These are phyloP conservation scores for Populus hybrid DNA, from an alignment of 441 rosid genomes.

Conservation along the genomic window DNA sequence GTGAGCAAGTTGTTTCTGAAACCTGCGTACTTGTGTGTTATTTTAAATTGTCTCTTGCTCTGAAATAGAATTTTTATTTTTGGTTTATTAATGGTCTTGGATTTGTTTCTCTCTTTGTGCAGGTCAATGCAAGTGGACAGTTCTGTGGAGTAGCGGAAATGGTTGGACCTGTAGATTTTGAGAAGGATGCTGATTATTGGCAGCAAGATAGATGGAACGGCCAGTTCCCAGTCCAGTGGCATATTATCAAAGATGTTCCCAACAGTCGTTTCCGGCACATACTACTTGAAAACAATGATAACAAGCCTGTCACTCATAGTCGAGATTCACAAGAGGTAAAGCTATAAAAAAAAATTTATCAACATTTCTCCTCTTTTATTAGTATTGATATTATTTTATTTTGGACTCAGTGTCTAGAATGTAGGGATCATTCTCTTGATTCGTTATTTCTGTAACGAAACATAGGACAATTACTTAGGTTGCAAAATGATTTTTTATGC, in stretches of 20 bases:
- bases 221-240: slow-evolving; percentile 84
- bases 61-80: neutral
- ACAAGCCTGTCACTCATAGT: slow-evolving; percentile 83
- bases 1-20: neutral
- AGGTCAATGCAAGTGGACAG: slow-evolving; percentile 88
- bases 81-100: slow-evolving; percentile 1
- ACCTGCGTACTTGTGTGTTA: neutral
- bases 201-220: slow-evolving; percentile 89
- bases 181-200: slow-evolving; percentile 69
- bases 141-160: slow-evolving; percentile 84
- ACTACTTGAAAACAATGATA: slow-evolving; percentile 67
- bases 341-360: neutral
- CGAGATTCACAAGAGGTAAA: slow-evolving; percentile 84
- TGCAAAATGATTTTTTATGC: neutral
- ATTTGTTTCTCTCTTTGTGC: slow-evolving; percentile 20
- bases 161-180: slow-evolving; percentile 78
- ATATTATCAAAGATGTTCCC: slow-evolving; percentile 71
- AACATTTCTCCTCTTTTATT: neutral
- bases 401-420: neutral
- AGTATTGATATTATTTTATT: neutral
- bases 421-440: neutral
- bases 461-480: neutral
- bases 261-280: slow-evolving; percentile 68
- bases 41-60: slow-evolving; percentile 4
- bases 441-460: neutral